These are phyloP conservation scores for Trichoderma simmonsii DNA, from an alignment of 2,329 filamentous ascomycete species.

Conservation along the genomic window DNA sequence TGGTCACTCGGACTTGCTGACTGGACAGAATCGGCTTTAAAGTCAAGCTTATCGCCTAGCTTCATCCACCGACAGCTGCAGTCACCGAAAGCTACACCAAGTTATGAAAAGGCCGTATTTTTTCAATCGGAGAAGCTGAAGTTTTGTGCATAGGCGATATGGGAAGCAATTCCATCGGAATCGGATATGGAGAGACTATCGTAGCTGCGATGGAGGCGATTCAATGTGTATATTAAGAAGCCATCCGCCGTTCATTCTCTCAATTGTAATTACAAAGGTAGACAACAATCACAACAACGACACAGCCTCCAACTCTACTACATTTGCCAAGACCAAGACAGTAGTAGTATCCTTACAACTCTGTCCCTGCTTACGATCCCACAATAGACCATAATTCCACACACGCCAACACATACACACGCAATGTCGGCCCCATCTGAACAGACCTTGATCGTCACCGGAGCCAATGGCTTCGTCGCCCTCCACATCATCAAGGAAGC, in stretches of 20 bases:
- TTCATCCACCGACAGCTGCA: neutral
- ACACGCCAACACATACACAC: neutral
- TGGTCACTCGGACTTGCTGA: neutral
- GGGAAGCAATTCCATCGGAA: neutral
- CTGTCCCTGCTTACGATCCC: neutral
- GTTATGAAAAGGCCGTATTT: neutral
- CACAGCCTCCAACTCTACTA: neutral
- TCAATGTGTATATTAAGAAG: neutral
- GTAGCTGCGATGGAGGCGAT: neutral
- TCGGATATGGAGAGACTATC: neutral
- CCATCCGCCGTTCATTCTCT: neutral
- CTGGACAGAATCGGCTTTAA: neutral
- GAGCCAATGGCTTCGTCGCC: constrained; percentile 20
- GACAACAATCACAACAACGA: neutral
- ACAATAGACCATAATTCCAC: neutral
- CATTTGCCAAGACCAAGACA: neutral
- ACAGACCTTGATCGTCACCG: constrained; percentile 19
- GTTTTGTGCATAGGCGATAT: neutral
- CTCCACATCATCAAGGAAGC: constrained; percentile 17
- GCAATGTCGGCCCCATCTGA: constrained; percentile 9
- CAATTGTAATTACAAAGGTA: neutral
- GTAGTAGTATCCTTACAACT: neutral
- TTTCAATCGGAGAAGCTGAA: neutral
- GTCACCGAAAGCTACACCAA: neutral
- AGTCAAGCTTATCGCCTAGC: constrained; percentile 6